Conservation (phyloP, 2,329 filamentous ascomycete genomes). For the Aspergillus ibericus region DNA sequence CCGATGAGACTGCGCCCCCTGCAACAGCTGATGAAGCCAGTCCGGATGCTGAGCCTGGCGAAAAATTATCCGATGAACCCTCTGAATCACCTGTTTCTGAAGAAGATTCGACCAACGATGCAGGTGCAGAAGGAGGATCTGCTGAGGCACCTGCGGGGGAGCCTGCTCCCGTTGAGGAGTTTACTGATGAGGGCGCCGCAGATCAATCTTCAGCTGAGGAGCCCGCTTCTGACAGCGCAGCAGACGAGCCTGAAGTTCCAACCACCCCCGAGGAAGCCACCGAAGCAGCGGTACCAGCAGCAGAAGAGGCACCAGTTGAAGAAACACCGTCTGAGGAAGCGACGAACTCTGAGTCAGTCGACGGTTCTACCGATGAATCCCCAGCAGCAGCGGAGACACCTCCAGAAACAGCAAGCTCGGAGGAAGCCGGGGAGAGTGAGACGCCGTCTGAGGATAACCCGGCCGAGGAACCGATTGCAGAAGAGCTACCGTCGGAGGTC, state of each 20-base stretch:
- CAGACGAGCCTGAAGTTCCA: constrained; percentile 16
- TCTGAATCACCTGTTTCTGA: background rate
- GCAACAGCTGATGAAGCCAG: constrained; percentile 1
- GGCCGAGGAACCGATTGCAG: background rate
- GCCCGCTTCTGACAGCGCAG: constrained; percentile 10
- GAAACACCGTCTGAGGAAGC: constrained; percentile 5
- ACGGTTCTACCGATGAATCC: background rate
- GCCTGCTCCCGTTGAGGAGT: constrained; percentile 14
- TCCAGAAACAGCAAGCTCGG: background rate
- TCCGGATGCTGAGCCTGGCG: constrained; percentile 6
- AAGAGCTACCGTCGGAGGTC: constrained; percentile 1
- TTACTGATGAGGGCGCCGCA: background rate
- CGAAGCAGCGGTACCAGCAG: constrained; percentile 2
- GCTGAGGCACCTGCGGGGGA: constrained; percentile 12
- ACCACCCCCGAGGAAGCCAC: background rate
- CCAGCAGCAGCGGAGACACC: background rate
- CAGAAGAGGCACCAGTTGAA: constrained; percentile 17
- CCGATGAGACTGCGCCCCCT: background rate
- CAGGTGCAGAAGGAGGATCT: background rate
- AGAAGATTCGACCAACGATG: background rate
- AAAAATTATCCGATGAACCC: constrained; percentile 9
- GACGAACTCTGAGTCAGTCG: background rate
- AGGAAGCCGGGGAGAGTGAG: background rate
- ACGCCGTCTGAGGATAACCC: constrained; percentile 14
- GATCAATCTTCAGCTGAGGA: background rate